Base-by-base conservation (phyloP, 2,329 filamentous ascomycete genomes). In the Aureobasidium sp. region DNA sequence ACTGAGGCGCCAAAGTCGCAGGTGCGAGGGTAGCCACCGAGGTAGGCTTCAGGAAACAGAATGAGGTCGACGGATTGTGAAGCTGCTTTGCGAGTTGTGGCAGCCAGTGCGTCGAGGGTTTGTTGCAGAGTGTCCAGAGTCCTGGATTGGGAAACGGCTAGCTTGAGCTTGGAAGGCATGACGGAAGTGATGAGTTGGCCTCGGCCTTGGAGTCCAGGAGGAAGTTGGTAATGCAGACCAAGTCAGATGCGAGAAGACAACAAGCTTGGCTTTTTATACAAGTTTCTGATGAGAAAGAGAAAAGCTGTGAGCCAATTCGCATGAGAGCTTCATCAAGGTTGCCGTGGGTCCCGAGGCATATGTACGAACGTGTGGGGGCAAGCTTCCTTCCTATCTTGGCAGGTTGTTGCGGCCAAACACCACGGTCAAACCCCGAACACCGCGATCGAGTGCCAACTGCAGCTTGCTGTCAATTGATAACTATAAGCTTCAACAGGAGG, bases 21-120 rank as follows among this genome's bases (percentile, higher is more conserved):
- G 20, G 88, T 91, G 12, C 92, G 87, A 20, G 93, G 93, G 72
- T 97, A 97, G 1, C 92, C 93, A 51, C 93, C 93, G 1, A 97
- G 82, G 71, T 91, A 96, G 26, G 92, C 92, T 78, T 97, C 92
- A 0, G 93, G 93, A 65, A 97, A 92, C 59, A 97, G 84, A 32
- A 97, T 81, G 55, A 97, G 81, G 72, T 94, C 78, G 17, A 84
- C 78, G 52, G 77, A 78, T 46, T 78, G 73, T 13, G 72, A 80
- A 3, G 86, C 83, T n/a, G 92, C 92, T 39, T 80, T 76, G 27
- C 76, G 76, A 37, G 88, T 86, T 15, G 88, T 84, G 12, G 73
- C 67, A 69, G 86, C 81, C 56, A 96, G 82, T 39, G 87, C 82
- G 7, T 75, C 70, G 61, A 96, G 82, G 0, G 91, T 95, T 37